Percentiles rank a stretch among this genome's conserved stretches.
Evolutionary conservation across 208 protist genomes (phyloP).

Genomic region (Crithidia bombi): DNA sequence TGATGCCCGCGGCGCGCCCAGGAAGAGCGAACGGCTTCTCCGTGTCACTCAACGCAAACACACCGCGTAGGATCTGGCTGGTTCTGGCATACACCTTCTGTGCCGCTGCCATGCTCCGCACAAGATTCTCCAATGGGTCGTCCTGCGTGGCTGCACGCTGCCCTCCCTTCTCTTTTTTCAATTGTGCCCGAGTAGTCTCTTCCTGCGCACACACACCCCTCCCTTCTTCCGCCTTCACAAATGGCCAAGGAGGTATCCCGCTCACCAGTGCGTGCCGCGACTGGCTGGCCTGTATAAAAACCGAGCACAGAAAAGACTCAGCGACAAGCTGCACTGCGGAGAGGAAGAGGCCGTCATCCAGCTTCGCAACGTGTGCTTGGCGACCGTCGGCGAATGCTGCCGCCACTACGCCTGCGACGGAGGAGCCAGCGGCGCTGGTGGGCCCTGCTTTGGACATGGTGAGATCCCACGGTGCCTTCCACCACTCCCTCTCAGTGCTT

Average conservation of each 20-base stretch:
- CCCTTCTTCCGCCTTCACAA: background rate
- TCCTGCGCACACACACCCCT: background rate
- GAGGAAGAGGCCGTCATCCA: conserved; percentile 34
- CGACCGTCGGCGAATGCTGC: background rate
- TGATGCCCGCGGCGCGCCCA: background rate
- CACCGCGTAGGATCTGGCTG: conserved; percentile 19
- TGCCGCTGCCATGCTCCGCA: conserved; percentile 1
- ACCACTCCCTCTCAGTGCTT: conserved; percentile 16
- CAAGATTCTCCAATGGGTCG: conserved; percentile 1
- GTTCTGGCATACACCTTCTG: conserved; percentile 24
- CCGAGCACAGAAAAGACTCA: conserved; percentile 15
- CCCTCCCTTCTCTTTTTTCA: background rate
- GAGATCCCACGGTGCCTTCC: conserved; percentile 16
- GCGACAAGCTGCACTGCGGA: conserved; percentile 27
- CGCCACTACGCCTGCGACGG: background rate
- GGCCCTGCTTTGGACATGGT: conserved; percentile 7
- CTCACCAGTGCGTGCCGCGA: background rate
- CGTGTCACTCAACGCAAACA: conserved; percentile 12
- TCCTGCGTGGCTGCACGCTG: background rate
- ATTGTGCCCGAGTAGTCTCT: background rate
- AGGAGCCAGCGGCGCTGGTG: background rate
- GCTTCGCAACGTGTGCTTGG: conserved; percentile 21
- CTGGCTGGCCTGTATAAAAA: conserved; percentile 6
- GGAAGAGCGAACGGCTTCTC: conserved; percentile 29
- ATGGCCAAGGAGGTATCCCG: too few relatives aligned